These are phyloP conservation scores for Aspergillus steynii DNA, from an alignment of 495 filamentous ascomycete species.

Conservation along the genomic window DNA sequence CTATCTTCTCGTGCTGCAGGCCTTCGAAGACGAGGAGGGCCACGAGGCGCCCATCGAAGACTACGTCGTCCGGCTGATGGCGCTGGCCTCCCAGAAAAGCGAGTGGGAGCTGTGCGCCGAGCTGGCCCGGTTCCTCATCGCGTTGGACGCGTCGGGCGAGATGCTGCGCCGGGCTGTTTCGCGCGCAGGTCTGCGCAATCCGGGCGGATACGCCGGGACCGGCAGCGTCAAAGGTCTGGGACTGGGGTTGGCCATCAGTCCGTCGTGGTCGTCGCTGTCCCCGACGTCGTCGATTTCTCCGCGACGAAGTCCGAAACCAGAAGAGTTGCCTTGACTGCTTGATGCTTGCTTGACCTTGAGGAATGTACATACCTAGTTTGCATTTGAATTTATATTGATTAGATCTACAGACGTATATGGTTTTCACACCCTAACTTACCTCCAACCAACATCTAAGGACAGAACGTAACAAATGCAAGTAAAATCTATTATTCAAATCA, in stretches of 20 bases:
- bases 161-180: conserved; percentile 79
- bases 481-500: background rate
- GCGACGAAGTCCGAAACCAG: conserved; percentile 9
- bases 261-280: conserved; percentile 43
- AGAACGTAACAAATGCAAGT: no score
- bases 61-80: conserved; percentile 74
- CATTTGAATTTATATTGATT: no score
- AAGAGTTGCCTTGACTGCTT: background rate
- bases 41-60: conserved; percentile 63
- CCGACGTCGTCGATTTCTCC: conserved; percentile 33
- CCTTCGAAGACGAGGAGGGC: conserved; percentile 79
- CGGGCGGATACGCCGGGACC: conserved; percentile 20
- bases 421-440: no score
- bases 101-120: conserved; percentile 99
- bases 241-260: conserved; percentile 38
- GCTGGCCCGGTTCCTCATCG: conserved; percentile 87
- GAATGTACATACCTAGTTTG: background rate
- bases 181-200: conserved; percentile 56
- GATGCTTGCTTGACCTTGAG: no score
- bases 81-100: conserved; percentile 74
- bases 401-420: no score
- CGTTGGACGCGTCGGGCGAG: conserved; percentile 82
- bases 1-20: conserved; percentile 93
- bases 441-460: no score
- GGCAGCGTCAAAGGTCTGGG: conserved; percentile 42